phyloP scores from a whole-genome alignment of 345 rosid genomes.

The Barbarea vulgaris region DNA sequence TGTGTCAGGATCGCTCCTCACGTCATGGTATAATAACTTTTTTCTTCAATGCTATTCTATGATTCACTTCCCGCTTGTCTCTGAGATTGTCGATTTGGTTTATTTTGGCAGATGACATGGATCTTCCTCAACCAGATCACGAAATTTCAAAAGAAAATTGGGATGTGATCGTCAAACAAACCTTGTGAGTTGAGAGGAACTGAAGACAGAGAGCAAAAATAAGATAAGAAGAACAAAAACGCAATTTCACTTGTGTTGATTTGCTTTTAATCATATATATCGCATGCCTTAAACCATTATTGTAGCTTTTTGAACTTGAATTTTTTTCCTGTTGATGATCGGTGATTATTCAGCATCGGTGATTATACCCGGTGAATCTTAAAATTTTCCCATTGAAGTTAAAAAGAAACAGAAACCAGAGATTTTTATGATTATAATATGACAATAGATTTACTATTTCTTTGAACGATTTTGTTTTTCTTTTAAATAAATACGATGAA shows the following conservation, averaged over 20 bases:
- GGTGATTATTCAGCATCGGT: constrained; percentile 13
- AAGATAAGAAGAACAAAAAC: constrained; percentile 34
- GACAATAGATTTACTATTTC: background rate
- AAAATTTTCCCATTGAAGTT: background rate
- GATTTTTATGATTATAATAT: background rate
- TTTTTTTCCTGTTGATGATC: background rate
- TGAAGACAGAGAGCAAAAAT: constrained; percentile 18
- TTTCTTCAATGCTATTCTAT: background rate
- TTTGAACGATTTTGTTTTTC: background rate
- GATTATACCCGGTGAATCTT: constrained; percentile 11
- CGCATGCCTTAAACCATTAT: constrained; percentile 20
- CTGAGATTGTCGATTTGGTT: background rate
- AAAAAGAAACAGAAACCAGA: background rate
- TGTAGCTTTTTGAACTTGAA: constrained; percentile 1
- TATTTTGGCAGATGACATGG: constrained; percentile 87
- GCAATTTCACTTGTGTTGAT: constrained; percentile 38
- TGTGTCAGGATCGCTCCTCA: constrained; percentile 97
- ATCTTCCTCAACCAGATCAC: constrained; percentile 93
- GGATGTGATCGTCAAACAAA: constrained; percentile 50
- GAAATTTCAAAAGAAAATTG: constrained; percentile 53
- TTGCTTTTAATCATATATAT: constrained; percentile 31
- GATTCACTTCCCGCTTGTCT: background rate
- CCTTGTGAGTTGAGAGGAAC: background rate
- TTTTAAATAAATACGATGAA: background rate
- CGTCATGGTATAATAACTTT: constrained; percentile 71